Base-by-base conservation (phyloP, 2,329 filamentous ascomycete genomes). In the Didymella segeticola region DNA sequence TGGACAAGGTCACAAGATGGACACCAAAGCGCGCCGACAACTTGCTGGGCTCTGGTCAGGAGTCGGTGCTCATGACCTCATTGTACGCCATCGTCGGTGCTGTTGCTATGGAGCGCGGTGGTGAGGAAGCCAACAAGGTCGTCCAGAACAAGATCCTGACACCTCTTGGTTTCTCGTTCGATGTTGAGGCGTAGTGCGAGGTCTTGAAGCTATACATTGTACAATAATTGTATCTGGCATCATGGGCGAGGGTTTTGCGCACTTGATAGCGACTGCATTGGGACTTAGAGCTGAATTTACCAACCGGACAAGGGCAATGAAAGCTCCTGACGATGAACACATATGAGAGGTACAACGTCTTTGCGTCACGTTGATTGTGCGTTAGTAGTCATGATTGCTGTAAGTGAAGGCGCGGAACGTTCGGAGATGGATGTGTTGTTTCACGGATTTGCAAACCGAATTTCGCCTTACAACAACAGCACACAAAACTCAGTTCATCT, bases 61-160 rank as follows among this genome's bases (percentile, higher is more conserved):
- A 90, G 22, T 80, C 87, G 4, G 87, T 98, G 20, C 79, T 96
- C 49, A 85, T 89, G 42, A 87, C 91, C 57, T 86, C 91, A 3
- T 68, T 99, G 49, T 91, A 92, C 72, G 91, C 93, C 38, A 89
- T 99, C 49, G 79, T 98, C 37, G 95, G 95, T 19, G 95, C 95
- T 10, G 77, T 99, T 47, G 88, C 91, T n/a, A 79, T 99, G 68
- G 91, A 97, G 75, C 87, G 89, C 63, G 95, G 95, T 39, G 89
- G 89, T 30, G 86, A 88, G 37, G 84, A 89, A 49, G 92, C 93
- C 53, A 88, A 87, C 60, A 83, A 85, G 72, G 77, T 96, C 47
- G 86, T 90, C 39, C 85, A 86, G 70, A 89, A 96, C 64, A 86
- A 87, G 75, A 88, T 96, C 73, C 76, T 96, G 67, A 79, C 70